Conservation (phyloP, 2,329 filamentous ascomycete genomes). For the Mariannaea elegans region DNA sequence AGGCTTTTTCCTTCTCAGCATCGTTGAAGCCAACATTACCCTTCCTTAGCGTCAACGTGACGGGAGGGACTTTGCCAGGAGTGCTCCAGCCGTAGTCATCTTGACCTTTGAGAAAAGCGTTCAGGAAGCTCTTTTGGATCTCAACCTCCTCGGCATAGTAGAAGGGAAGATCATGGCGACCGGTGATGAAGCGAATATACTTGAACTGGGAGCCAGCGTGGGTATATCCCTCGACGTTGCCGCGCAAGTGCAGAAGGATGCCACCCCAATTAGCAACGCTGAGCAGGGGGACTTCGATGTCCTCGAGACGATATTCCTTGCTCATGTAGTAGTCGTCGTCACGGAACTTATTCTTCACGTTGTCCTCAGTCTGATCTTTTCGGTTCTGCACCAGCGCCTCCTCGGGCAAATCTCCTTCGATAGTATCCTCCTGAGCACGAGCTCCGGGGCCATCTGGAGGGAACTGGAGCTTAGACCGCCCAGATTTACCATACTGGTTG, state of each 20-base stretch:
- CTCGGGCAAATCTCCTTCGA: conserved; percentile 66
- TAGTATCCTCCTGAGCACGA: conserved; percentile 51
- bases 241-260: conserved; percentile 73
- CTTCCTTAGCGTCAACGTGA: conserved; percentile 69
- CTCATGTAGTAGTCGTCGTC: conserved; percentile 72
- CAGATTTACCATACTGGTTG: conserved; percentile 70
- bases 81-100: conserved; percentile 65
- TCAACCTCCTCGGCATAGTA: conserved; percentile 76
- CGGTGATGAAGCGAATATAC: conserved; percentile 74
- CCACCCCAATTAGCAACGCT: conserved; percentile 77
- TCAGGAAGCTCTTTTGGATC: conserved; percentile 72
- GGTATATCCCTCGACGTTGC: conserved; percentile 72
- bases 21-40: conserved; percentile 75
- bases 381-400: conserved; percentile 61
- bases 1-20: conserved; percentile 65
- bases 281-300: conserved; percentile 74
- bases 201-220: conserved; percentile 73
- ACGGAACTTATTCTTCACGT: conserved; percentile 62
- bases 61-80: conserved; percentile 64
- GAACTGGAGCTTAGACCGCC: conserved; percentile 13
- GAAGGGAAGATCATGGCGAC: conserved; percentile 76
- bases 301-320: conserved; percentile 70
- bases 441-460: conserved; percentile 17
- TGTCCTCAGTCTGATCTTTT: conserved; percentile 56
- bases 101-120: conserved; percentile 75